A percentile compares a stretch with the other conserved stretches of the same genome.
phyloP scores from a whole-genome alignment of 768 basidiomycete genomes.

The Sarcodon aspratus region DNA sequence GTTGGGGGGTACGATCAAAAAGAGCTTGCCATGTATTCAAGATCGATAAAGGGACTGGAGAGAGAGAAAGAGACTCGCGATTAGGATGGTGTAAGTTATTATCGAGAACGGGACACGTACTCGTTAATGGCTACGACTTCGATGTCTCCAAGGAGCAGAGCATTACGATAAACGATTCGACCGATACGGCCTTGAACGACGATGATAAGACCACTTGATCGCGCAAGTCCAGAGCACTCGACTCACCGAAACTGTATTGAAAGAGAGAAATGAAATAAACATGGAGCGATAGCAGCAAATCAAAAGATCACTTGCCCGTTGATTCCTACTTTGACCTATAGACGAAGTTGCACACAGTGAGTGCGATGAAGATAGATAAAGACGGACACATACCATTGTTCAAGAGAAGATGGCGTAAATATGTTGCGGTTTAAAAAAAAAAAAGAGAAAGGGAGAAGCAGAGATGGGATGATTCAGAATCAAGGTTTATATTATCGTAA shows the following conservation, averaged over 20 bases:
- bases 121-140: slow-evolving; percentile 94
- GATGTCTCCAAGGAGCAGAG: slow-evolving; percentile 61
- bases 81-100: slow-evolving; percentile 1
- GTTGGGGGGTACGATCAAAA: background rate
- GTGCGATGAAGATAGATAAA: too few relatives aligned
- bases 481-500: too few relatives aligned
- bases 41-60: slow-evolving; percentile 88
- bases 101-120: slow-evolving; percentile 32
- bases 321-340: slow-evolving; percentile 82
- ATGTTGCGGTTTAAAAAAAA: too few relatives aligned
- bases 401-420: too few relatives aligned
- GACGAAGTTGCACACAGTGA: too few relatives aligned
- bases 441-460: too few relatives aligned
- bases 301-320: slow-evolving; percentile 64
- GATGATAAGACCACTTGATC: background rate
- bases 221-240: background rate
- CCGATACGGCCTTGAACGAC: slow-evolving; percentile 85
- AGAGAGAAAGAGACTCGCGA: background rate
- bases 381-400: too few relatives aligned
- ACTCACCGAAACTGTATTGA: slow-evolving; percentile 61
- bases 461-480: too few relatives aligned
- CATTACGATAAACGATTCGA: slow-evolving; percentile 96
- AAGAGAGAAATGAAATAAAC: slow-evolving; percentile 7
- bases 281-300: background rate
- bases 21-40: slow-evolving; percentile 81